These are phyloP conservation scores for Candida chilensis DNA, from an alignment of 805 yeast species.

Conservation along the genomic window DNA sequence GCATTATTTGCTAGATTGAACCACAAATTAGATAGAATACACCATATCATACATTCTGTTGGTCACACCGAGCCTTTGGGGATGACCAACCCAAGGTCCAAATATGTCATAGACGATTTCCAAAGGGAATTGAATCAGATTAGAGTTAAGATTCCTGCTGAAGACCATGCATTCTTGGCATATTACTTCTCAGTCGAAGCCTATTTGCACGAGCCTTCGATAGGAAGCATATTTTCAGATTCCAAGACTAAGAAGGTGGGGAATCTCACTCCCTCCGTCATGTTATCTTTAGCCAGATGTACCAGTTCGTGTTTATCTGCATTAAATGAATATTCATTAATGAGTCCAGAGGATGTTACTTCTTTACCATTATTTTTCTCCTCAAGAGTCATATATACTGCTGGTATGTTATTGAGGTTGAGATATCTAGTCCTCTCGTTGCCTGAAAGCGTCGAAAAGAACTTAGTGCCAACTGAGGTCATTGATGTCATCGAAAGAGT, in stretches of 20 bases:
- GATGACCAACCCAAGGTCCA: constrained; percentile 14
- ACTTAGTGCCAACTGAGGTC: constrained; percentile 37
- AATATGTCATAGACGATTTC: constrained; percentile 36
- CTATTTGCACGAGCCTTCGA: constrained; percentile 50
- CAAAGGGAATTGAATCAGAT: constrained; percentile 34
- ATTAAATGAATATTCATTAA: constrained; percentile 35
- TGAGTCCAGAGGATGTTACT: constrained; percentile 37
- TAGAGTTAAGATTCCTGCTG: constrained; percentile 23
- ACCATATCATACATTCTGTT: constrained; percentile 32
- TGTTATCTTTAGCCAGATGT: constrained; percentile 38
- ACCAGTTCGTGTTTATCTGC: constrained; percentile 44
- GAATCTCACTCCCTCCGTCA: constrained; percentile 15
- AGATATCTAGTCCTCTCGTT: constrained; percentile 46
- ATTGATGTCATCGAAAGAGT: constrained; percentile 20
- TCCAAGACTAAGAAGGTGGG: not conserved
- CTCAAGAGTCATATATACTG: constrained; percentile 52
- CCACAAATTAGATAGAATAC: constrained; percentile 53
- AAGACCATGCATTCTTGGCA: constrained; percentile 33
- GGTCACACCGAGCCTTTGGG: constrained; percentile 10
- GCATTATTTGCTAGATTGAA: constrained; percentile 54
- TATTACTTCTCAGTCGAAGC: constrained; percentile 59
- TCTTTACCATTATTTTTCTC: constrained; percentile 48
- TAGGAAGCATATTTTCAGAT: constrained; percentile 10
- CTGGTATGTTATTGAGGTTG: constrained; percentile 52
- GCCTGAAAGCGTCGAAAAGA: constrained; percentile 33